These are phyloP conservation scores for Hymenoscyphus linearis DNA, from an alignment of 2,329 filamentous ascomycete genomes.

Conservation along the genomic window DNA sequence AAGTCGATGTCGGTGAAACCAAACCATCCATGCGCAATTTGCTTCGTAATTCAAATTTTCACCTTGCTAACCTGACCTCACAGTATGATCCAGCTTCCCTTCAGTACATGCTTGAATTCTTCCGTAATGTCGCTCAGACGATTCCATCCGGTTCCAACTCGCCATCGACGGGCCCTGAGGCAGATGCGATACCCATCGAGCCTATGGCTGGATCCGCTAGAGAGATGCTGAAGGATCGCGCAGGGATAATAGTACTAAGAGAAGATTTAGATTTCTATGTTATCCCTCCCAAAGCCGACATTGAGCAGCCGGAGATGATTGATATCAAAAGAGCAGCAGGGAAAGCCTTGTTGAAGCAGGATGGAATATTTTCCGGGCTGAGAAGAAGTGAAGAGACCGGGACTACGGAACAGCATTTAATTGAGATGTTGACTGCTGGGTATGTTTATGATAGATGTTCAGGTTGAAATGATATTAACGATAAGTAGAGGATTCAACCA, in stretches of 20 bases:
- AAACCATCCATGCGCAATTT: conserved; percentile 29
- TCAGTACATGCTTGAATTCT: conserved; percentile 99
- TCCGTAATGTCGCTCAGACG: conserved; percentile 92
- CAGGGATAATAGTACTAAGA: conserved; percentile 92
- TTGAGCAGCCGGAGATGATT: conserved; percentile 86
- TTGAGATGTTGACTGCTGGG: conserved; percentile 99
- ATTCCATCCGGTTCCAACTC: conserved; percentile 72
- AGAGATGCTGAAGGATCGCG: conserved; percentile 79
- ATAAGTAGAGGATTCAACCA: conserved; percentile 81
- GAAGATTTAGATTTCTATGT: conserved; percentile 98
- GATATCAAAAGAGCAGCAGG: conserved; percentile 92
- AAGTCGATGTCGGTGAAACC: conserved; percentile 79
- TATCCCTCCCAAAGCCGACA: conserved; percentile 81
- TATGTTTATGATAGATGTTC: conserved; percentile 44
- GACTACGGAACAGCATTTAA: conserved; percentile 95
- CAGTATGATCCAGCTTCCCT: conserved; percentile 96
- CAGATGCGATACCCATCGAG: conserved; percentile 64
- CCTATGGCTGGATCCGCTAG: conserved; percentile 63
- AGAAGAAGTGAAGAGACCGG: conserved; percentile 93
- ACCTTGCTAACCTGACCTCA: conserved; percentile 39
- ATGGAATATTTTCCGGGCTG: conserved; percentile 92
- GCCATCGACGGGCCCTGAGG: conserved; percentile 58
- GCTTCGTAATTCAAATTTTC: conserved; percentile 35
- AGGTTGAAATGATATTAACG: conserved; percentile 12
- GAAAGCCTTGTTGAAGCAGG: conserved; percentile 76